These are phyloP conservation scores for Davidsoniella neocaledoniae DNA, from an alignment of 2,329 filamentous ascomycete genomes.

Conservation along the genomic window DNA sequence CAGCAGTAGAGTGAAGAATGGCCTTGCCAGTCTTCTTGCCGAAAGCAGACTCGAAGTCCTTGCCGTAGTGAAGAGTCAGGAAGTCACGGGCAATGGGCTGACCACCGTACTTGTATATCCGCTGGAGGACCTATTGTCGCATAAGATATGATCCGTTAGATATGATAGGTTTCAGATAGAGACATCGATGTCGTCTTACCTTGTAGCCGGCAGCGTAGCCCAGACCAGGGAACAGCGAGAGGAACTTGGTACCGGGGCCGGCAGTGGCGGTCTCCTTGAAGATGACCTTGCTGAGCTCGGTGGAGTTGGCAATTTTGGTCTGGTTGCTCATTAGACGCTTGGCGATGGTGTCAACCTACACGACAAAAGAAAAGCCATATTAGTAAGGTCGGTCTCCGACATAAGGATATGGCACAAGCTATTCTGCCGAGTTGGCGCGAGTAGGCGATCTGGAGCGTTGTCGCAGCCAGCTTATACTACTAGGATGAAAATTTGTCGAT, in stretches of 20 bases:
- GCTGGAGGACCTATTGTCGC: conserved; percentile 53
- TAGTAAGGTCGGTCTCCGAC: not conserved
- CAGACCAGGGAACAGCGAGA: conserved; percentile 90
- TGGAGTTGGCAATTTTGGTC: conserved; percentile 27
- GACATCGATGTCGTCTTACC: conserved; percentile 25
- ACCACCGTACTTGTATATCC: conserved; percentile 97
- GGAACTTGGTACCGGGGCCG: conserved; percentile 57
- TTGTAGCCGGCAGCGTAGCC: conserved; percentile 98
- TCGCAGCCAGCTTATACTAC: not conserved
- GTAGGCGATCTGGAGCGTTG: not conserved
- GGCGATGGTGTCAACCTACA: conserved; percentile 85
- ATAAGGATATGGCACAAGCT: not conserved
- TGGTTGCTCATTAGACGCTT: conserved; percentile 99
- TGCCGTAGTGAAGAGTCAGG: conserved; percentile 61
- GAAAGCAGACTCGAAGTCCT: conserved; percentile 73
- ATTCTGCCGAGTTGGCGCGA: not conserved
- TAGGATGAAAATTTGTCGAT: not conserved
- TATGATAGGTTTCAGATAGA: not conserved
- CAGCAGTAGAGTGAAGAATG: conserved; percentile 91
- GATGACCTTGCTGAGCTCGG: conserved; percentile 74
- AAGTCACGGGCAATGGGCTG: conserved; percentile 92
- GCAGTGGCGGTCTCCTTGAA: conserved; percentile 79
- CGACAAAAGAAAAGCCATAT: not conserved
- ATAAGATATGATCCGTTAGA: not conserved
- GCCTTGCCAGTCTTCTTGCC: conserved; percentile 97